Percentiles rank a stretch among this genome's conserved stretches.
These are phyloP conservation scores for Aureobasidium sp. DNA, from an alignment of 2,329 filamentous ascomycete genomes.

Conservation along the genomic window DNA sequence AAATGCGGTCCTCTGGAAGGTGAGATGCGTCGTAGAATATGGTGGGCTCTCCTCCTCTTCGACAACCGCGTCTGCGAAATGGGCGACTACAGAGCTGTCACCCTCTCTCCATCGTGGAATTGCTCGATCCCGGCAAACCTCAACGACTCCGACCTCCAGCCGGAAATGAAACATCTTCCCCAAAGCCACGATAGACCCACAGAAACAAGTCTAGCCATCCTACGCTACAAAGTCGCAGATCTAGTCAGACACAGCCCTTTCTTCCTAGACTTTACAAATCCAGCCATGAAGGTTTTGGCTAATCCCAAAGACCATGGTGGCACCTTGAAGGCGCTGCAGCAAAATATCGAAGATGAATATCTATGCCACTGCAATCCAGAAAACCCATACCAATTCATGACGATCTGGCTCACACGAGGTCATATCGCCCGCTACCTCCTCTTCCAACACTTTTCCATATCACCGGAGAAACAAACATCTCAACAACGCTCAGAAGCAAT, in stretches of 20 bases:
- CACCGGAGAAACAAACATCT: conserved; percentile 26
- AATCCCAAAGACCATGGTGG: conserved; percentile 20
- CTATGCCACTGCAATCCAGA: conserved; percentile 45
- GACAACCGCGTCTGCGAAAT: conserved; percentile 76
- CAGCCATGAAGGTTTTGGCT: conserved; percentile 39
- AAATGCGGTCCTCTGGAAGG: conserved; percentile 60
- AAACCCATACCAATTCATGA: conserved; percentile 53
- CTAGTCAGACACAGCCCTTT: conserved; percentile 43
- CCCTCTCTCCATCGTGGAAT: conserved; percentile 49
- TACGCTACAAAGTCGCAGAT: conserved; percentile 48
- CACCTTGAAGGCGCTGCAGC: conserved; percentile 43
- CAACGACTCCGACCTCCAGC: conserved; percentile 45
- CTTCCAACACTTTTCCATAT: conserved; percentile 44
- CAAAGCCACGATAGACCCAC: conserved; percentile 36
- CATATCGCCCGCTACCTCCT: conserved; percentile 57
- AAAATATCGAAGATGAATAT: conserved; percentile 52
- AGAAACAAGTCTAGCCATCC: conserved; percentile 49
- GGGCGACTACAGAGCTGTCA: conserved; percentile 52
- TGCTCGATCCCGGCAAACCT: conserved; percentile 47
- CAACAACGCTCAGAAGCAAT: conserved; percentile 33
- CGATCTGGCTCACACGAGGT: conserved; percentile 49
- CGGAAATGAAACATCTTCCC: conserved; percentile 43
- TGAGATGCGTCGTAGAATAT: conserved; percentile 75
- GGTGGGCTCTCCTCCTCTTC: conserved; percentile 77
- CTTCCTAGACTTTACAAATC: conserved; percentile 54